These are phyloP conservation scores for Solanum hybrid DNA, from an alignment of 305 asterid species.

Conservation along the genomic window DNA sequence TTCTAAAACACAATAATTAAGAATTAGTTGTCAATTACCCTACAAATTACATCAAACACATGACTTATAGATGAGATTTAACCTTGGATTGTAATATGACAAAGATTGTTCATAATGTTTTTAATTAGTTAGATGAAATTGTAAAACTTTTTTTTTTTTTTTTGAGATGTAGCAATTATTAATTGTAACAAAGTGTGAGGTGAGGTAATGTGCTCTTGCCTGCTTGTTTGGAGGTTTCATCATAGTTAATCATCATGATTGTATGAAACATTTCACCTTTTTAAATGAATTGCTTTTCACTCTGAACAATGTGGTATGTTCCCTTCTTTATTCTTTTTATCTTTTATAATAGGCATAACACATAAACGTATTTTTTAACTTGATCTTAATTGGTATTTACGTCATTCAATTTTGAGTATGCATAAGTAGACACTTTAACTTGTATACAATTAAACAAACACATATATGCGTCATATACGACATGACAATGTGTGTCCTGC, in stretches of 20 bases:
- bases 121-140: neutral
- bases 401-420: fast-evolving
- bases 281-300: neutral
- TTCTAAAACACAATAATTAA: constrained; percentile 2
- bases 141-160: neutral
- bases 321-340: neutral
- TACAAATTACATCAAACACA: neutral
- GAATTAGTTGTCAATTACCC: neutral
- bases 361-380: too few species aligned
- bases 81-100: neutral
- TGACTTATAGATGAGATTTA: neutral
- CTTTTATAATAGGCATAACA: too few species aligned
- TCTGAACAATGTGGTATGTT: neutral
- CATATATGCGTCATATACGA: fast-evolving
- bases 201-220: neutral
- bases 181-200: neutral
- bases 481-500: neutral
- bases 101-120: too few species aligned
- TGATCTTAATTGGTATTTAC: too few species aligned
- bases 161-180: neutral
- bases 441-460: neutral
- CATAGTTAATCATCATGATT: neutral
- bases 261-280: neutral
- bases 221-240: neutral
- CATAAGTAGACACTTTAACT: too few species aligned